These are phyloP conservation scores for Phytophthora sansomeana DNA, from an alignment of 352 stramenopile species.

Conservation along the genomic window DNA sequence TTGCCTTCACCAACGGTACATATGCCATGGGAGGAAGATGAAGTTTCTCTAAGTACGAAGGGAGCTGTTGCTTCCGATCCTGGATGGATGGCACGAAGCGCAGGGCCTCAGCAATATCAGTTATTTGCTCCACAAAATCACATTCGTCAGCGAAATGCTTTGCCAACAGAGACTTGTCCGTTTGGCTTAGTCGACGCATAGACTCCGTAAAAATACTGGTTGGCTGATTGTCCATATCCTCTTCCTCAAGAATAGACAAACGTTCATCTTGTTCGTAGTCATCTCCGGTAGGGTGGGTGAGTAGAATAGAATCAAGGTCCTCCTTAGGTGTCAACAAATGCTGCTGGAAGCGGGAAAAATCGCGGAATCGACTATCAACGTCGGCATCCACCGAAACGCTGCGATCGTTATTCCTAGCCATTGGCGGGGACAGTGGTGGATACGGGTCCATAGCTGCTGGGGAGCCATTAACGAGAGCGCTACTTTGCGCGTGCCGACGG, in stretches of 20 bases:
- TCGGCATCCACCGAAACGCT: conserved; percentile 48
- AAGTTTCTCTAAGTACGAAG: conserved; percentile 85
- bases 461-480: conserved; percentile 25
- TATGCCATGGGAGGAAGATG: conserved; percentile 89
- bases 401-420: conserved; percentile 28
- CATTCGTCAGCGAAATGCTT: conserved; percentile 90
- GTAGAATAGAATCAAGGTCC: conserved; percentile 56
- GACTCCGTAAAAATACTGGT: conserved; percentile 79
- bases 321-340: conserved; percentile 84
- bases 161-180: conserved; percentile 82
- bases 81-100: conserved; percentile 84
- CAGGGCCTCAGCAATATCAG: conserved; percentile 83
- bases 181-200: conserved; percentile 77
- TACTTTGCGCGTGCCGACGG: conserved; percentile 57
- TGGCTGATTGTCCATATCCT: conserved; percentile 73
- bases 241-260: conserved; percentile 62
- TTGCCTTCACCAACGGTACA: conserved; percentile 87
- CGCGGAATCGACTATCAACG: conserved; percentile 76
- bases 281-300: conserved; percentile 42
- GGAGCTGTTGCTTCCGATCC: conserved; percentile 82
- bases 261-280: conserved; percentile 58
- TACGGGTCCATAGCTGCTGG: conserved; percentile 39
- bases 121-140: conserved; percentile 91
- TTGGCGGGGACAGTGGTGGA: conserved; percentile 47
- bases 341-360: conserved; percentile 90